Evolutionary conservation across 1,284 basidiomycete species (phyloP).

Genomic region (Trametes pubescens): DNA sequence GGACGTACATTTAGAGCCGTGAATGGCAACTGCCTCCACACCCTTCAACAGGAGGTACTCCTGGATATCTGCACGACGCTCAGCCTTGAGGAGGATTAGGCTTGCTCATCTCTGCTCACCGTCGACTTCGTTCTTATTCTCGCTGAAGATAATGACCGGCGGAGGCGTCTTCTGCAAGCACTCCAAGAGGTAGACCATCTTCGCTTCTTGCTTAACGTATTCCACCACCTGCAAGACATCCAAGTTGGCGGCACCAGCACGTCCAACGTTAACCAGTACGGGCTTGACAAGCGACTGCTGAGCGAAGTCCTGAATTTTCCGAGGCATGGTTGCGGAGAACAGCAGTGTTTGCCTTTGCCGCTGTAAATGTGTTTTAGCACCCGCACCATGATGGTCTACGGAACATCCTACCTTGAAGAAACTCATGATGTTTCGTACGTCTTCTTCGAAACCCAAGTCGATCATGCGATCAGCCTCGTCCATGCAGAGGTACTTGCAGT

Average conservation of each 20-base stretch:
- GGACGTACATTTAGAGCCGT: conserved; percentile 91
- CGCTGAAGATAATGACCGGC: conserved; percentile 97
- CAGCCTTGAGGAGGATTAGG: background rate
- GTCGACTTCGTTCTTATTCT: conserved; percentile 99
- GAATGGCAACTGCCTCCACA: conserved; percentile 98
- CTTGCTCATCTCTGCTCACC: conserved; percentile 55
- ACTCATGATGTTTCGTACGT: conserved; percentile 98
- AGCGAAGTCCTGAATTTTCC: conserved; percentile 99
- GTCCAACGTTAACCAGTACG: conserved; percentile 95
- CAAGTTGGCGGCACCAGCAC: conserved; percentile 96
- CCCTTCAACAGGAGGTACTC: conserved; percentile 97
- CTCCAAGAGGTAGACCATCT: conserved; percentile 98
- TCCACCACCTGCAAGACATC: conserved; percentile 98
- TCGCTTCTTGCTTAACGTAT: conserved; percentile 99
- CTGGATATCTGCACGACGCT: conserved; percentile 81
- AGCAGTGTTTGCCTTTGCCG: conserved; percentile 96
- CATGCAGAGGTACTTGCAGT: conserved; percentile 96
- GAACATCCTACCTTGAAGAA: conserved; percentile 84
- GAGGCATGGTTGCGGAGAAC: conserved; percentile 99
- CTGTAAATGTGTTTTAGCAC: conserved; percentile 50
- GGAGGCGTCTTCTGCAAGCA: conserved; percentile 99
- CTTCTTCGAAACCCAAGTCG: conserved; percentile 98
- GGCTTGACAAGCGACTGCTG: conserved; percentile 94
- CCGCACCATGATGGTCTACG: background rate
- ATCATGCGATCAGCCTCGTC: conserved; percentile 99